Evolutionary conservation across 2,329 filamentous ascomycete species (phyloP), one percentile per base, ranked within the genome.

Genomic region (Periconia sp.): DNA sequence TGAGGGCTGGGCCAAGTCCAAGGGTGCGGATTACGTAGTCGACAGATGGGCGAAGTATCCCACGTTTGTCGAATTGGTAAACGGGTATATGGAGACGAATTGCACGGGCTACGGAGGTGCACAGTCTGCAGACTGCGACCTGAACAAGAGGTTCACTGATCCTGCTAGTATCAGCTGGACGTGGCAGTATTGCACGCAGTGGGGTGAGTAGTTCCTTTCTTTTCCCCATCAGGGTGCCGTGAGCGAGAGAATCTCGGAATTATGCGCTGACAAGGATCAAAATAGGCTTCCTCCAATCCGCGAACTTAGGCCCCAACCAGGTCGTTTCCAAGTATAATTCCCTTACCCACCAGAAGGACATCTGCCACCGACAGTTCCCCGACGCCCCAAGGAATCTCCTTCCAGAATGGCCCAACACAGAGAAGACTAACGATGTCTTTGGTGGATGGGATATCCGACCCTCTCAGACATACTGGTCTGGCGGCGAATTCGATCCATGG

Each of bases 171-270:
- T 79, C 46, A 60, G 63, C 36, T 79, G 76, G 76, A 72, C 64
- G 1, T 80, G 76, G 75, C 77, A 81, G 52, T 77, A 74, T 54
- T 81, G 78, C 59, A 77, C 73, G 2, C 70, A 81, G 55, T 79
- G 73, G 73, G 78, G 65, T 66, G 47, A 48, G 59, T 54, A 13
- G 9, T n/a, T n/a, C n/a, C n/a, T n/a, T n/a, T n/a, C n/a, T n/a
- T n/a, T n/a, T n/a, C n/a, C n/a, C n/a, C n/a, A n/a, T n/a, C n/a
- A n/a, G n/a, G n/a, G n/a, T n/a, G n/a, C n/a, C n/a, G n/a, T n/a
- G n/a, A n/a, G n/a, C n/a, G n/a, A n/a, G n/a, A n/a, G n/a, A n/a
- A n/a, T n/a, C n/a, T n/a, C n/a, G n/a, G n/a, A n/a, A n/a, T n/a
- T n/a, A 3, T 10, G 39, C 22, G 24, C 34, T 55, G 36, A 57